phyloP scores from a whole-genome alignment of 306 rosid species.

The Dalbergia oliveri region DNA sequence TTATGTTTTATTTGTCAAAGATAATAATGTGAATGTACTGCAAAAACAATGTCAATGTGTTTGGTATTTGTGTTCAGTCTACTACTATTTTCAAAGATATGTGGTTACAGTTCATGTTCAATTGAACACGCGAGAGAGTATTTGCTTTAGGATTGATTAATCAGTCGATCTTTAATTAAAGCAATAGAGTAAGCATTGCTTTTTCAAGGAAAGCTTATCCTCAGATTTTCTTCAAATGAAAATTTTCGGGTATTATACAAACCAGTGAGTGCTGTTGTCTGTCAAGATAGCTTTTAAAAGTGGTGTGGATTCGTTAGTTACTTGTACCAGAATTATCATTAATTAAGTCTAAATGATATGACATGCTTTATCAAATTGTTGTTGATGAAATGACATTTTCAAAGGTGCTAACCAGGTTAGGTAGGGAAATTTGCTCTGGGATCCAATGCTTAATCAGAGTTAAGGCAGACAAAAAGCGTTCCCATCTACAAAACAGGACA shows the following conservation, averaged over 20 bases:
- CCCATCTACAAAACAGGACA: too few species aligned
- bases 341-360: background rate
- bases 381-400: constrained; percentile 7
- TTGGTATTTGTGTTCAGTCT: background rate
- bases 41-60: too few species aligned
- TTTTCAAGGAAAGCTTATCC: constrained; percentile 5
- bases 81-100: too few species aligned
- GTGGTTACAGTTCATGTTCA: background rate
- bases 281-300: background rate
- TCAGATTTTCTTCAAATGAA: background rate
- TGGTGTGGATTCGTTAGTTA: background rate
- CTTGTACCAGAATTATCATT: background rate
- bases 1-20: background rate
- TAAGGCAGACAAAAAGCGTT: background rate
- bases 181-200: background rate
- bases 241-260: background rate
- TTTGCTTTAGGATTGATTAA: background rate
- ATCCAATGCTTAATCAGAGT: background rate
- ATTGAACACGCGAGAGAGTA: background rate
- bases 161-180: background rate
- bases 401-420: background rate
- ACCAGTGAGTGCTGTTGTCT: background rate
- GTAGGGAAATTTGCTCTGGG: background rate
- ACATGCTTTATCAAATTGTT: background rate
- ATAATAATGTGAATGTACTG: background rate